Base-by-base conservation (phyloP, 2,329 filamentous ascomycete genomes). In the Monosporascus sp. region DNA sequence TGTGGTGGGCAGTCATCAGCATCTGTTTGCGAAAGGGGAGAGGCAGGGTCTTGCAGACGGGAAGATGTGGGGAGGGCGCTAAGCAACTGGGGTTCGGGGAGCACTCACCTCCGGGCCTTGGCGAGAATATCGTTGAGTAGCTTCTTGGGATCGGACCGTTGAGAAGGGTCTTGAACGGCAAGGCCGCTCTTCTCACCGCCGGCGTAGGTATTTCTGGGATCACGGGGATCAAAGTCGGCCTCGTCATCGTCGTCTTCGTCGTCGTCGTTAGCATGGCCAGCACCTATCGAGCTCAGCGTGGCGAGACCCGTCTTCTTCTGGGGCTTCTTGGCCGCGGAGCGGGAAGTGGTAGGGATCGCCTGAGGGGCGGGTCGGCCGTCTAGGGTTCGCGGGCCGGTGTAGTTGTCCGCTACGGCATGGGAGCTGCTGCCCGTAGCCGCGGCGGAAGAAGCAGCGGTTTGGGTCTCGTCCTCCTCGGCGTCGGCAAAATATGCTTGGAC, bases 141-240 rank as follows among this genome's bases (percentile, higher is more conserved):
- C 59, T 77, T 79, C 63, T 75, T 74, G 0, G 80, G 73, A 41
- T 80, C 78, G 2, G 69, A 69, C 11, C 78, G 70, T 49, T 76
- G 70, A 5, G 68, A 65, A 1, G 85, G 85, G 61, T 87, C 85
- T 63, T 87, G 84, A 24, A 88, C 81, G 22, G 85, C 85, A 46
- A 88, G 70, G 0, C 82, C 85, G 31, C 89, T 93, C 78, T 94
- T 94, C 72, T 93, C 90, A 37, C 90, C 90, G 50, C 90, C 90
- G 20, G 90, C 87, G 69, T 92, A 94, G 58, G 92, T 74, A 65
- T 94, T 88, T 56, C 84, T 75, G 7, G 78, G 77, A 26, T 78
- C 77, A 58, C 84, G 79, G 37, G 81, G 76, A 27, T 85, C 81
- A 1, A 86, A 77, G 2, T 79, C 74, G 3, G 79, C 74, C 1